A percentile compares a stretch with the other conserved stretches of the same genome.
Evolutionary conservation across 2,329 filamentous ascomycete species (phyloP).

Genomic region (Aureobasidium sp.): DNA sequence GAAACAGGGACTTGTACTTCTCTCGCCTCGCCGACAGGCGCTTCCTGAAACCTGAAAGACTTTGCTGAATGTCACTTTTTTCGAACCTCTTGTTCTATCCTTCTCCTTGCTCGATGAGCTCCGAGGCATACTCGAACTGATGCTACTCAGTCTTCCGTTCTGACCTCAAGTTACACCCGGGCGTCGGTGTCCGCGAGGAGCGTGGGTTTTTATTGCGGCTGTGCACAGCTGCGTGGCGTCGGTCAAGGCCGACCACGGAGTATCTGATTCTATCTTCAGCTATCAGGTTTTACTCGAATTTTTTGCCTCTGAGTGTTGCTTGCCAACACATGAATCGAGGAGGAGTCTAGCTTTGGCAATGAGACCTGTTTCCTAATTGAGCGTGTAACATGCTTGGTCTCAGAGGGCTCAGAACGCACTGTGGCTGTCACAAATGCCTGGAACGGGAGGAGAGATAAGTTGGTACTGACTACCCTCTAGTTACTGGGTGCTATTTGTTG

Average conservation of each 20-base stretch:
- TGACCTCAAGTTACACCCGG: not conserved
- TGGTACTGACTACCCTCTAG: not conserved
- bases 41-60: conserved; percentile 5
- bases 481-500: not conserved
- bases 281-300: not conserved
- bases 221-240: conserved; percentile 1
- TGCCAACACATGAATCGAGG: not conserved
- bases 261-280: not conserved
- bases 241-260: conserved; percentile 9
- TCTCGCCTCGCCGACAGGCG: not conserved
- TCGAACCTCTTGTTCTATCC: not conserved
- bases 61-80: not conserved
- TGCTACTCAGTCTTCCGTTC: not conserved
- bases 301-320: not conserved
- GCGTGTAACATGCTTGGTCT: not conserved
- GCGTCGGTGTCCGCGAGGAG: conserved; percentile 2
- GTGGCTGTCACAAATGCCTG: not conserved
- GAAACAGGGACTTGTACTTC: not conserved
- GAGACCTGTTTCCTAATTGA: not conserved
- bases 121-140: not conserved
- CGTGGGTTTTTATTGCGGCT: conserved; percentile 4
- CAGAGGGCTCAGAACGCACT: not conserved
- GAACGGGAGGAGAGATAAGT: not conserved
- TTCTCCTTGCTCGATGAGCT: not conserved
- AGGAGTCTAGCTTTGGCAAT: not conserved